Evolutionary conservation across 768 basidiomycete genomes (phyloP).

Genomic region (Pulveroboletus ravenelii): DNA sequence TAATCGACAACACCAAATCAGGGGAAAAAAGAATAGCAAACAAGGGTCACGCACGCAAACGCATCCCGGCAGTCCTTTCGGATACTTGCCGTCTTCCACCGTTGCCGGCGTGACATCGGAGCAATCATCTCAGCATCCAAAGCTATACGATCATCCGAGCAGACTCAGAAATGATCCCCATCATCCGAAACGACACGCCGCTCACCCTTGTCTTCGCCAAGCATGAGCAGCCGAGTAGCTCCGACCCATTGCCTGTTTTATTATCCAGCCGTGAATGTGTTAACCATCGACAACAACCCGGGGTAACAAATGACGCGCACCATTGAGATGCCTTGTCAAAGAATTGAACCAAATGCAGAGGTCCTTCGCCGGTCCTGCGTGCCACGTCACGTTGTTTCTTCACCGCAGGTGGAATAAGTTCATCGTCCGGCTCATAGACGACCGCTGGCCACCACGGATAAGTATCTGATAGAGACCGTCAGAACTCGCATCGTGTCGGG

Average conservation of each 20-base stretch:
- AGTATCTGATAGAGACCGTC: constrained; percentile 42
- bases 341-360: constrained; percentile 69
- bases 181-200: background rate
- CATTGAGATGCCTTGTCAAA: constrained; percentile 67
- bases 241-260: constrained; percentile 54
- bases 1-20: background rate
- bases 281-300: background rate
- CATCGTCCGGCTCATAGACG: constrained; percentile 59
- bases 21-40: background rate
- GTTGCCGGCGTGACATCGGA: constrained; percentile 46
- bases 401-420: constrained; percentile 44
- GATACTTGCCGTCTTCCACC: constrained; percentile 51
- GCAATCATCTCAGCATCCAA: constrained; percentile 63
- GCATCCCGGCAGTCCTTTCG: constrained; percentile 57
- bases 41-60: constrained; percentile 46
- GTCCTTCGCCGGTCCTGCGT: constrained; percentile 36
- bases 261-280: constrained; percentile 22
- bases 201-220: constrained; percentile 71
- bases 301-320: constrained; percentile 31
- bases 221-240: constrained; percentile 49
- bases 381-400: constrained; percentile 27
- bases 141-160: constrained; percentile 39
- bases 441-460: constrained; percentile 90
- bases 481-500: background rate
- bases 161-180: background rate